Base-by-base conservation (phyloP, 2,329 filamentous ascomycete genomes). In the Colletotrichum horii region DNA sequence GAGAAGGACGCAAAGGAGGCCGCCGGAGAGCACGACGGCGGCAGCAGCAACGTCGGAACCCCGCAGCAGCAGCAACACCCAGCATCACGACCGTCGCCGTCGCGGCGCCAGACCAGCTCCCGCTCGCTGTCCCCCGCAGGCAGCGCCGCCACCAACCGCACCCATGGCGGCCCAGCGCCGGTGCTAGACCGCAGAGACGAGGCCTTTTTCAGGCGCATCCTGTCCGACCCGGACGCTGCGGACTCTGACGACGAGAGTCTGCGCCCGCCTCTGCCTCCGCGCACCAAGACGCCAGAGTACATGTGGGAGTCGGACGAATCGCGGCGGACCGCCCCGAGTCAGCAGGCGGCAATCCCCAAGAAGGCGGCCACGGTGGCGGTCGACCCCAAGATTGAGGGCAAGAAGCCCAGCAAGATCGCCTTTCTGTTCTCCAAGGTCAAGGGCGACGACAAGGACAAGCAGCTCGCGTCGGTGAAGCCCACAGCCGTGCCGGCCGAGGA, bases 171-270 rank as follows among this genome's bases (percentile, higher is more conserved):
- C 14, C 22, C 64, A n/a, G 82, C 82, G 62, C 89, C 89, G 1
- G 83, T 93, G 34, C 86, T 93, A 60, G 85, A 88, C 75, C 84
- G 85, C 58, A 89, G 90, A 52, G 91, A 93, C 81, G 90, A 92
- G 82, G 82, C 84, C 22, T 93, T 93, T 82, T 86, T 93, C 61
- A 85, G 89, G 80, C 86, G 86, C 48, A 86, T 93, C 61, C 87
- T 92, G 15, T 84, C 86, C 38, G 77, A 78, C 36, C 78, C 82
- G 30, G 82, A 83, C 52, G 74, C 62, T 22, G 34, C 65, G 9
- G 73, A 76, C 70, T 76, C 74, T 8, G 74, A 76, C 70, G 84
- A 86, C 52, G 83, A 82, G 55, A 87, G 86, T 14, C 83, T 84
- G 2, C 86, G 86, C 16, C 91, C 91, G 4, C 88, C 91, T 1